Evolutionary conservation across 495 filamentous ascomycete species (phyloP), one percentile per base, ranked within the genome.

Genomic region (Thermothielavioides terrestris): DNA sequence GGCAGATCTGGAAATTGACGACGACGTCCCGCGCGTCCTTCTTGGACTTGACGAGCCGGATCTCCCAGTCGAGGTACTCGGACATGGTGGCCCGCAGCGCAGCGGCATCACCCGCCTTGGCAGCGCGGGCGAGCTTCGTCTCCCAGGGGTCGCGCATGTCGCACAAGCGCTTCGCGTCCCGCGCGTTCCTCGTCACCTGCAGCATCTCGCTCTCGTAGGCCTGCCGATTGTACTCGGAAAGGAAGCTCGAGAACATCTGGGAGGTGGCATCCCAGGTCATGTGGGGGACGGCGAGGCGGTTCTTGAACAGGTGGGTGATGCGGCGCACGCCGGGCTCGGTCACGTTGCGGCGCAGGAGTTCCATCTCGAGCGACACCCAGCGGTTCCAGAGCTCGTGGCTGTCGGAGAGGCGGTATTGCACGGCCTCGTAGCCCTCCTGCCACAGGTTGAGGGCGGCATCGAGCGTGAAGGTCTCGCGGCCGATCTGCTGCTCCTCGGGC

Each of bases 321-420:
- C 80, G 74, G 39, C 76, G 75, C 27, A 89, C 69, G 47, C 79
- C 80, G 14, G 82, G 74, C 39, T 72, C 68, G 4, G 74, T 75
- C 11, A 77, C 71, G 2, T 70, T 69, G 40, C 69, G 75, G n/a
- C 76, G 70, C 32, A 77, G 67, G 64, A 75, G 70, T 58, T 75
- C 73, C 63, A 74, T 67, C 61, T 73, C 74, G 57, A 73, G 74
- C 49, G 55, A 86, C 52, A 73, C 85, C 87, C 70, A 90, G 50
- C 81, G 83, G 61, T 95, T 81, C 90, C 90, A 98, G n/a, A 96
- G 75, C 42, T 82, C 57, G 57, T 92, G 79, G 68, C 90, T 95
- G 60, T 95, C 87, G 58, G 82, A 77, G 50, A 96, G 77, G 56
- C 86, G 83, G 70, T 83, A 88, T 59, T 83, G 79, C 12, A 88